Conservation (phyloP, 768 basidiomycete genomes). For the Trametes villosa region DNA sequence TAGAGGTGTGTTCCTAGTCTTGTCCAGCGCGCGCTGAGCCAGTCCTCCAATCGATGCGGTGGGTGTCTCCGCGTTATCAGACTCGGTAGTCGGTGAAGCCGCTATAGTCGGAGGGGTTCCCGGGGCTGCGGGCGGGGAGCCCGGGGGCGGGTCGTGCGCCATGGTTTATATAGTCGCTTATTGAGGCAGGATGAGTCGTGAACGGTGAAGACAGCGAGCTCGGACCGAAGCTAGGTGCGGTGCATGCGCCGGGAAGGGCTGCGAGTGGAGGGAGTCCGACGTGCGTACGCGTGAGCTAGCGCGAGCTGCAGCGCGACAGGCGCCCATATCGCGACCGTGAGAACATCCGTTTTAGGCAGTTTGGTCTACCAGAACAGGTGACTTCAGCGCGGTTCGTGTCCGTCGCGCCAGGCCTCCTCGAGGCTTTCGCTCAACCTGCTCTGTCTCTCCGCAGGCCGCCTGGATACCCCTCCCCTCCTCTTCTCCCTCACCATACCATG, state of each 20-base stretch:
- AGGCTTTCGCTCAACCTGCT: conserved; percentile 24
- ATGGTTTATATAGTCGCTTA: neutral
- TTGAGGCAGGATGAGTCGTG: neutral
- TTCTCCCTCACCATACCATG: conserved; percentile 42
- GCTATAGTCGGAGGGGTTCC: conserved; percentile 16
- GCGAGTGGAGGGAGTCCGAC: neutral
- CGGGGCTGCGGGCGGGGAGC: conserved; percentile 7
- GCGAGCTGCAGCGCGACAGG: conserved; percentile 3
- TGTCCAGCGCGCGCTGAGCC: conserved; percentile 43
- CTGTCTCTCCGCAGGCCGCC: conserved; percentile 12
- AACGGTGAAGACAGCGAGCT: neutral
- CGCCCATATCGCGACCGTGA: conserved; percentile 13
- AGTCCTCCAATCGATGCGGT: conserved; percentile 24
- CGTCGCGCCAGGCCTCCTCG: conserved; percentile 23
- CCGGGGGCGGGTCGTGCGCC: conserved; percentile 6
- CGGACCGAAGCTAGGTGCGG: neutral
- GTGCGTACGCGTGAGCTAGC: neutral
- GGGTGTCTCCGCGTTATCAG: conserved; percentile 12
- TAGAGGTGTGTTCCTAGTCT: conserved; percentile 59
- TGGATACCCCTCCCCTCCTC: conserved; percentile 18
- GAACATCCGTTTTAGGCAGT: conserved; percentile 5
- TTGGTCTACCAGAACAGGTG: conserved; percentile 6
- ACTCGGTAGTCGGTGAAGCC: conserved; percentile 3
- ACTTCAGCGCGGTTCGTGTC: no score
- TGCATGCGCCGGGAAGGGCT: conserved; percentile 3